These are phyloP conservation scores for Penicillium tannophilum DNA, from an alignment of 495 filamentous ascomycete species.

Conservation along the genomic window DNA sequence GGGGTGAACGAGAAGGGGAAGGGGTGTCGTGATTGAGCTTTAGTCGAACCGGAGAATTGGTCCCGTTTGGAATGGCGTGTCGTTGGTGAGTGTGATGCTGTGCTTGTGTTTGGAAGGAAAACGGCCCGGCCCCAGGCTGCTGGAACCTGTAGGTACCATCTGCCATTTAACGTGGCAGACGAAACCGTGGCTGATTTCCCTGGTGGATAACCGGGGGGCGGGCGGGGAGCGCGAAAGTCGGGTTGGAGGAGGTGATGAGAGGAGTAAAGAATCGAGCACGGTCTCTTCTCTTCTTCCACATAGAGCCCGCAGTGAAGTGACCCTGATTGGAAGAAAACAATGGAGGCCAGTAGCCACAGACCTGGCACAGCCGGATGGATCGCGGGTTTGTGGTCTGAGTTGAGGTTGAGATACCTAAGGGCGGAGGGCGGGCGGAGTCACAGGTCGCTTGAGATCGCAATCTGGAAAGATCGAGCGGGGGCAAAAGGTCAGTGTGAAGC, in stretches of 20 bases:
- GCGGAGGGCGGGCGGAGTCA: constrained; percentile 40
- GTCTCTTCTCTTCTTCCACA: constrained; percentile 57
- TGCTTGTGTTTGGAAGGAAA: constrained; percentile 58
- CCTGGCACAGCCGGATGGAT: constrained; percentile 15
- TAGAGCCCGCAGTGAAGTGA: constrained; percentile 46
- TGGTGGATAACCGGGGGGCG: constrained; percentile 29
- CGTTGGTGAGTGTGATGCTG: constrained; percentile 54
- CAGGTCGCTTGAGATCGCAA: constrained; percentile 16
- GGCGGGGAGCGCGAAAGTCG: constrained; percentile 24
- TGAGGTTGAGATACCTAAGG: constrained; percentile 32
- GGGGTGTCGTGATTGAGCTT: constrained; percentile 64
- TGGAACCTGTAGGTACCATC: constrained; percentile 80
- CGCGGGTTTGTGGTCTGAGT: constrained; percentile 13
- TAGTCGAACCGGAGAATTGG: constrained; percentile 49
- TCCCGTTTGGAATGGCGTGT: constrained; percentile 58
- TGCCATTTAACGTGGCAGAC: constrained; percentile 71
- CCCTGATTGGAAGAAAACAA: constrained; percentile 25
- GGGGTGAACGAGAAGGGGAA: constrained; percentile 68
- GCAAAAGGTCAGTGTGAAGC: constrained; percentile 14
- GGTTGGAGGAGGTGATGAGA: constrained; percentile 34
- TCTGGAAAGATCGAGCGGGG: neutral
- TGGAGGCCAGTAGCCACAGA: constrained; percentile 13
- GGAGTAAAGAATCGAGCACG: constrained; percentile 46
- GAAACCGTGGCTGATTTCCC: constrained; percentile 41
- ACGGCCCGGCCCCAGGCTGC: constrained; percentile 68